Percentiles rank a stretch among this genome's conserved stretches.
These are phyloP conservation scores for Cladophialophora immunda DNA, from an alignment of 2,329 filamentous ascomycete species.

Conservation along the genomic window DNA sequence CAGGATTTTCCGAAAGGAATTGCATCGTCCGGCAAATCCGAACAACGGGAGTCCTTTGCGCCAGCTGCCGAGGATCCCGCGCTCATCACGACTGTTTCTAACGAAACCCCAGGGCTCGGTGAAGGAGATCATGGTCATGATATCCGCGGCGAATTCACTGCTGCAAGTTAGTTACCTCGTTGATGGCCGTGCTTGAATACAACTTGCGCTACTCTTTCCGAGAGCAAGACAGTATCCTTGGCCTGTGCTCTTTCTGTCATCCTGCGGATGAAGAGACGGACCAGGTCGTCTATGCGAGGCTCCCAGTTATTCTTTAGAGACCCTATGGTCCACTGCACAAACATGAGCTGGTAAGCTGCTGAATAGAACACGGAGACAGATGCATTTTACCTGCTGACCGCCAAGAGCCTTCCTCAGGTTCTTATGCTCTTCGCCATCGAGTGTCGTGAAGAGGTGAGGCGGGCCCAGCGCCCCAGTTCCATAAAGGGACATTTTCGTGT, in stretches of 20 bases:
- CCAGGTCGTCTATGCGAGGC: slow-evolving; percentile 8
- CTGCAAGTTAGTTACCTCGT: neutral
- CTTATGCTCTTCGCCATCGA: slow-evolving; percentile 11
- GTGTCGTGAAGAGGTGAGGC: slow-evolving; percentile 10
- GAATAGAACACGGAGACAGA: neutral
- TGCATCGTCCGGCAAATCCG: slow-evolving; percentile 4
- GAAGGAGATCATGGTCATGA: slow-evolving; percentile 21
- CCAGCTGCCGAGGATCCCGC: slow-evolving; percentile 6
- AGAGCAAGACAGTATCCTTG: neutral
- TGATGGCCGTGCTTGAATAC: no score
- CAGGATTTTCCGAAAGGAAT: slow-evolving; percentile 8
- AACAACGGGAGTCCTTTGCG: slow-evolving; percentile 7
- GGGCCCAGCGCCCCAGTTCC: slow-evolving; percentile 11
- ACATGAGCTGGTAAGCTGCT: neutral
- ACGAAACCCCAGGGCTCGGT: slow-evolving; percentile 15
- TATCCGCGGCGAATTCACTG: slow-evolving; percentile 14
- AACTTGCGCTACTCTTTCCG: slow-evolving; percentile 12
- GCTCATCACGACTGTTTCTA: slow-evolving; percentile 4
- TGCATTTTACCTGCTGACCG: neutral
- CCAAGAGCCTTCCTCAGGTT: slow-evolving; percentile 9
- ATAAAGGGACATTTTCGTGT: slow-evolving; percentile 5
- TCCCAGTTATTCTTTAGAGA: slow-evolving; percentile 18
- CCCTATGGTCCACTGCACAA: slow-evolving; percentile 11
- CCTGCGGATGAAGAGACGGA: slow-evolving; percentile 6
- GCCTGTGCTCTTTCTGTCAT: slow-evolving; percentile 6